Percentiles rank a stretch among this genome's conserved stretches.
phyloP scores from a whole-genome alignment of 2,329 filamentous ascomycete species.

The Pseudogymnoascus sp. region DNA sequence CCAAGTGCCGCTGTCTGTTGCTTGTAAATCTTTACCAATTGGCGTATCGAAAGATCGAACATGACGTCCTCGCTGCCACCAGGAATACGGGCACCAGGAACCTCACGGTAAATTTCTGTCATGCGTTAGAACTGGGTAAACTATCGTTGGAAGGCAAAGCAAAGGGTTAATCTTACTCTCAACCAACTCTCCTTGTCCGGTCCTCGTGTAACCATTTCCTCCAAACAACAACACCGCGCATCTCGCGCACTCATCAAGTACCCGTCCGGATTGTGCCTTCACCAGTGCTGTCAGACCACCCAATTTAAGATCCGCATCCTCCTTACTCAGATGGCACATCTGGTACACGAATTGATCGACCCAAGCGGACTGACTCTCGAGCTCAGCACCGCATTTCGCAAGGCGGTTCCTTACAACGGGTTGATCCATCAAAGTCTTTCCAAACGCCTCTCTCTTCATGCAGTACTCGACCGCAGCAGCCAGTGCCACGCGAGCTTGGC shows the following conservation, averaged over 20 bases:
- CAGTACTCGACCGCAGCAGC: slow-evolving; percentile 53
- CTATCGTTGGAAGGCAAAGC: background rate
- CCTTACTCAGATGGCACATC: slow-evolving; percentile 52
- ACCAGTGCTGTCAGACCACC: slow-evolving; percentile 64
- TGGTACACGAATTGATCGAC: slow-evolving; percentile 63
- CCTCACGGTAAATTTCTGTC: slow-evolving; percentile 54
- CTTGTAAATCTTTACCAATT: slow-evolving; percentile 59
- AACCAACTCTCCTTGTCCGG: slow-evolving; percentile 61
- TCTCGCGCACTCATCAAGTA: slow-evolving; percentile 63
- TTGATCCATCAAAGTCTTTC: slow-evolving; percentile 62
- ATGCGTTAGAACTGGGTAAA: background rate
- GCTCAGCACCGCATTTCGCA: slow-evolving; percentile 58
- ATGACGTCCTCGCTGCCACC: slow-evolving; percentile 68
- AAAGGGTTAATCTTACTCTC: slow-evolving; percentile 36
- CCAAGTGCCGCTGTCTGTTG: background rate
- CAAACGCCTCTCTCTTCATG: slow-evolving; percentile 59
- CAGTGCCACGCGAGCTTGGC: slow-evolving; percentile 54
- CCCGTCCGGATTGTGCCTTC: slow-evolving; percentile 65
- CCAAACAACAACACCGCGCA: slow-evolving; percentile 64
- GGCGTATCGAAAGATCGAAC: slow-evolving; percentile 59
- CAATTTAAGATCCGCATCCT: slow-evolving; percentile 53
- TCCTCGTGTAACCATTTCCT: slow-evolving; percentile 62
- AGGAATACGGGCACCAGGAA: slow-evolving; percentile 53
- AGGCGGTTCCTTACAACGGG: slow-evolving; percentile 66
- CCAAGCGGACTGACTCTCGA: slow-evolving; percentile 66